A percentile compares a stretch with the other conserved stretches of the same genome.
Conservation (phyloP, 805 yeast genomes). For the Candida boleticola region DNA sequence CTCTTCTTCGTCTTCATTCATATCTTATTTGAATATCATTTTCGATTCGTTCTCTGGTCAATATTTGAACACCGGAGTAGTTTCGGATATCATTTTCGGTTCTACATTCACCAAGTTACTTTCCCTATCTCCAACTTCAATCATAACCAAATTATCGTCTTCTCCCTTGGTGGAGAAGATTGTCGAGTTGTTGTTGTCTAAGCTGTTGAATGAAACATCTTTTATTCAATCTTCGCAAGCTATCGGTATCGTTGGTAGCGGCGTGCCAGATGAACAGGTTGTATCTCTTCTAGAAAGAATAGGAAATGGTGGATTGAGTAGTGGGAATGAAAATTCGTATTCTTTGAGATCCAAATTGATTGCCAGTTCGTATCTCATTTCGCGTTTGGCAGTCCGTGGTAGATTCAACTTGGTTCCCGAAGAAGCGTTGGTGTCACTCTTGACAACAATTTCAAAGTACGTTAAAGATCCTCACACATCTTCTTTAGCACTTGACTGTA, state of each 20-base stretch:
- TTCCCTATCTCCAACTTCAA: conserved; percentile 27
- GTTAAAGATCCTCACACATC: conserved; percentile 21
- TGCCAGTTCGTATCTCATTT: conserved; percentile 43
- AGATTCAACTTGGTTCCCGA: conserved; percentile 17
- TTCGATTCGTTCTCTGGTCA: conserved; percentile 36
- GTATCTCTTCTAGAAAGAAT: conserved; percentile 5
- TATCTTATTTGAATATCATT: conserved; percentile 26
- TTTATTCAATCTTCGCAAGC: conserved; percentile 38
- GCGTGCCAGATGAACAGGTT: conserved; percentile 21
- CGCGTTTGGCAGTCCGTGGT: conserved; percentile 42
- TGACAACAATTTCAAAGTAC: conserved; percentile 11
- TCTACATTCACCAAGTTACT: conserved; percentile 31
- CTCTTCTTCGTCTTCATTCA: conserved; percentile 11
- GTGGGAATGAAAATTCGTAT: conserved; percentile 10
- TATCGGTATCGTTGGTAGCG: conserved; percentile 50
- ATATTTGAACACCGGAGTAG: conserved; percentile 11
- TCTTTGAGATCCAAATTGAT: conserved; percentile 20
- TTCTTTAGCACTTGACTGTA: conserved; percentile 31
- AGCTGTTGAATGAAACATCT: conserved; percentile 19
- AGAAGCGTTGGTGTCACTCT: conserved; percentile 9
- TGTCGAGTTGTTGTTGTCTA: conserved; percentile 20
- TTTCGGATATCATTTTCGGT: conserved; percentile 31
- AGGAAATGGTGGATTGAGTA: background rate
- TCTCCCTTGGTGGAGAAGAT: conserved; percentile 17
- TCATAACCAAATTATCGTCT: conserved; percentile 19